Evolutionary conservation across 108 stramenopile genomes (phyloP), one percentile per base, ranked within the genome.

Genomic region (Skeletonema marinoi): DNA sequence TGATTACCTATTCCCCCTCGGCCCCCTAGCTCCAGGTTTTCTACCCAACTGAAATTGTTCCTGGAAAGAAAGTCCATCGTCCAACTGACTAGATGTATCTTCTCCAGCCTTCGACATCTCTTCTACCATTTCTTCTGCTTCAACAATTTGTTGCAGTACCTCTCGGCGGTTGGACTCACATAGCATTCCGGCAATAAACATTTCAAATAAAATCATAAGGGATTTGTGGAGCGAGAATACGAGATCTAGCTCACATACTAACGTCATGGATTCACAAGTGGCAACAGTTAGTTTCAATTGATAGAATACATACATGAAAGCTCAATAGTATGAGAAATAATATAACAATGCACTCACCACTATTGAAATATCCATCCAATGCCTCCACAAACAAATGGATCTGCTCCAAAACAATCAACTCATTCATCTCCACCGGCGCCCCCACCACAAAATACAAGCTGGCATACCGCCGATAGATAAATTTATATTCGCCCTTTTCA

Each of bases 361-460:
- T 89, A 71, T 93, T 95, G 75, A 95, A 97, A 78, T 96, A 98
- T 42, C 92, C 90, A 84, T 99, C 98, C 78, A 99, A 89, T 31
- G 97, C 92, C 93, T 98, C 98, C 16, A 99, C 99, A 76, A 98
- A 98, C 31, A 98, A 84, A 85, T 99, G 99, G 70, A 99, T 98
- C 71, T 96, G 93, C 80, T 99, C 99, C 86, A 96, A 78, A 6
- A 93, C 95, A 73, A 93, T 87, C 35, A 96, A 64, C 77, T 96
- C 95, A 70, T 96, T 96, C 87, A 89, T 86, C 21, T 89, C 90
- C 33, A 80, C 74, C 32, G 92, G 95, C 39, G 90, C 89, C 16
- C 95, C 95, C 32, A 88, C 91, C 8, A 96, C 88, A 78, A 96
- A 96, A 75, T 96, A 96, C 71, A 96, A 78, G 66, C 88, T 89